These are phyloP conservation scores for Parastagonospora avenae DNA, from an alignment of 2,329 filamentous ascomycete genomes.

Conservation along the genomic window DNA sequence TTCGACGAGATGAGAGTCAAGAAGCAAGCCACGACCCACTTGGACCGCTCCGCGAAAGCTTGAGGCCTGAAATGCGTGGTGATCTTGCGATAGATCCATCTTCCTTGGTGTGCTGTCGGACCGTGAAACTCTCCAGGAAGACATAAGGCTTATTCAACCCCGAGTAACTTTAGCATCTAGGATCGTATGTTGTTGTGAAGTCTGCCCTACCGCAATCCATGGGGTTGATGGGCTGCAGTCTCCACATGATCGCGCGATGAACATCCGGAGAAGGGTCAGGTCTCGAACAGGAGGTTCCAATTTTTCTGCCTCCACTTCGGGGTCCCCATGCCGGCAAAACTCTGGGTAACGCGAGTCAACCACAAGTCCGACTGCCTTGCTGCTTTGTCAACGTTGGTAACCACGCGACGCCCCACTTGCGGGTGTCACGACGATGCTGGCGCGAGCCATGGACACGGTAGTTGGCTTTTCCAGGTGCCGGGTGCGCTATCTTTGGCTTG, in stretches of 20 bases:
- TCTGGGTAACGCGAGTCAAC: neutral
- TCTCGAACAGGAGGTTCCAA: neutral
- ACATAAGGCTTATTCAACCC: neutral
- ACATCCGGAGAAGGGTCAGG: neutral
- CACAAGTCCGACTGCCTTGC: neutral
- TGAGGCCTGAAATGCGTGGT: neutral
- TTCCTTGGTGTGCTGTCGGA: neutral
- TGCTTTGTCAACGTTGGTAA: neutral
- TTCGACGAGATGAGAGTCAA: too few species aligned
- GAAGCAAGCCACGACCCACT: neutral
- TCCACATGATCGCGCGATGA: too few species aligned
- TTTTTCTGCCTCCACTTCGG: conserved; percentile 3
- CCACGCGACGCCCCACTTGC: conserved; percentile 3
- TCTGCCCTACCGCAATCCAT: neutral
- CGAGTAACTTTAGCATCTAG: neutral
- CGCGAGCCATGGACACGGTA: conserved; percentile 2
- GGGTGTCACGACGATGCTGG: conserved; percentile 3
- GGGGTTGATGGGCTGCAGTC: neutral
- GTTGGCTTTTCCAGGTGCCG: neutral
- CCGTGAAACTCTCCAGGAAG: neutral
- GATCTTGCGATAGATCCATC: too few species aligned
- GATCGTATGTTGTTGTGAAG: neutral
- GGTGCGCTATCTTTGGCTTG: neutral
- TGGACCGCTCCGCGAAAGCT: neutral
- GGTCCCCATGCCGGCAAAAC: neutral